A percentile compares a stretch with the other conserved stretches of the same genome.
Evolutionary conservation across 2,329 filamentous ascomycete genomes (phyloP).

Genomic region (Pseudogymnoascus sp.): DNA sequence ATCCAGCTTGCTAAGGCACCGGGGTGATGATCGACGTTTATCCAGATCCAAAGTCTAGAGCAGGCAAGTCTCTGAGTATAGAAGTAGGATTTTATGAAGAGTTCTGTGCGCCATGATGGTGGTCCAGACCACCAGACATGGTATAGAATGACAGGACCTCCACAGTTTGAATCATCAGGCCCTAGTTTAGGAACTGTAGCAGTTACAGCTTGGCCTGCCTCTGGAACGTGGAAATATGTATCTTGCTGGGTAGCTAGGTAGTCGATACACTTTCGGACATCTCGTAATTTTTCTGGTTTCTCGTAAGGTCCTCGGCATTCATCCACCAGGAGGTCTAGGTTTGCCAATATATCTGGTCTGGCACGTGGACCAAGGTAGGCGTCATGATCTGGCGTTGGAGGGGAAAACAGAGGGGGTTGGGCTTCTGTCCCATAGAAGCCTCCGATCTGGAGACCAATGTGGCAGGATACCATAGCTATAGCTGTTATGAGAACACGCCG

Average conservation of each 20-base stretch:
- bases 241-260: conserved; percentile 5
- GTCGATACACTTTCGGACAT: neutral
- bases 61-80: neutral
- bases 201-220: too few species aligned
- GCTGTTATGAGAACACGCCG: neutral
- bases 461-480: neutral
- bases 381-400: neutral
- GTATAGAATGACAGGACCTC: neutral
- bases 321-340: neutral
- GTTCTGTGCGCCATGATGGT: conserved; percentile 1
- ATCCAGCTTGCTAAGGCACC: neutral
- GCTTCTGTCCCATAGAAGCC: neutral
- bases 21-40: neutral
- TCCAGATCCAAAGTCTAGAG: conserved; percentile 3
- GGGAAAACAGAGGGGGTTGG: neutral
- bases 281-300: neutral
- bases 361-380: neutral
- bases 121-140: conserved; percentile 2
- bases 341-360: neutral
- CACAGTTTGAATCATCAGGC: neutral
- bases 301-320: conserved; percentile 1
- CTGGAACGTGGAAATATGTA: neutral
- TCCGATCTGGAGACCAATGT: neutral
- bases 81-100: conserved; percentile 1
- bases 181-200: neutral